These are phyloP conservation scores for Mycena vitilis DNA, from an alignment of 768 basidiomycete species.

Conservation along the genomic window DNA sequence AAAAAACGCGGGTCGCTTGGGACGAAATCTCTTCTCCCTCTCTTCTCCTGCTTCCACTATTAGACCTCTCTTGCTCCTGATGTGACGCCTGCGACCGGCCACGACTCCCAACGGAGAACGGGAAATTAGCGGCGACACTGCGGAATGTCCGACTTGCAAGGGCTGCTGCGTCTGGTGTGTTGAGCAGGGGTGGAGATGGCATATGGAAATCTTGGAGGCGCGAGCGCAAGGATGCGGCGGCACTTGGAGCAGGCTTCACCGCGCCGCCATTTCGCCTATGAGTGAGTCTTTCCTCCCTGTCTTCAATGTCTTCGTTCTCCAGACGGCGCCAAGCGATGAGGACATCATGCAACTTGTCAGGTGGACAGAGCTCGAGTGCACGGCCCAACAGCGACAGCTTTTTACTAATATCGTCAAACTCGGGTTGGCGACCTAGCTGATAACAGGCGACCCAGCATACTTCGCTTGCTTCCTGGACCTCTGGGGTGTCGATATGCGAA, in stretches of 20 bases:
- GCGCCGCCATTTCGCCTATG: conserved; percentile 40
- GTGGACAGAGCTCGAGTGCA: conserved; percentile 88
- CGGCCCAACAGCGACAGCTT: conserved; percentile 81
- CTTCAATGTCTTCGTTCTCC: conserved; percentile 72
- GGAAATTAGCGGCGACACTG: conserved; percentile 80
- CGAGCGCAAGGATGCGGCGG: conserved; percentile 66
- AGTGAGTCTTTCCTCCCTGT: conserved; percentile 57
- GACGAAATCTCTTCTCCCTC: conserved; percentile 73
- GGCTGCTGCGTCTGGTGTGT: conserved; percentile 83
- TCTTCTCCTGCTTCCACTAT: conserved; percentile 54
- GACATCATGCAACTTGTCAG: conserved; percentile 83
- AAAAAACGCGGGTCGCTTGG: conserved; percentile 83
- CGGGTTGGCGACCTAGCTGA: conserved; percentile 86
- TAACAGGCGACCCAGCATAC: conserved; percentile 93
- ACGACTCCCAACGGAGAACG: conserved; percentile 66
- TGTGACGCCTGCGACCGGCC: conserved; percentile 53
- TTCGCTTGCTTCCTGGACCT: conserved; percentile 71
- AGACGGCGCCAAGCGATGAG: conserved; percentile 80
- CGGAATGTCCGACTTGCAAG: conserved; percentile 84
- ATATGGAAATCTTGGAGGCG: conserved; percentile 76
- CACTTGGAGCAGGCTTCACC: conserved; percentile 44
- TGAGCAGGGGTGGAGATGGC: conserved; percentile 74
- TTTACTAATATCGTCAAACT: conserved; percentile 74
- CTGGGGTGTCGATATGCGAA: conserved; percentile 49
- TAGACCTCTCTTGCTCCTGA: conserved; percentile 56